Base-by-base conservation (phyloP, 352 stramenopile species). In the Phytophthora pluvialis region DNA sequence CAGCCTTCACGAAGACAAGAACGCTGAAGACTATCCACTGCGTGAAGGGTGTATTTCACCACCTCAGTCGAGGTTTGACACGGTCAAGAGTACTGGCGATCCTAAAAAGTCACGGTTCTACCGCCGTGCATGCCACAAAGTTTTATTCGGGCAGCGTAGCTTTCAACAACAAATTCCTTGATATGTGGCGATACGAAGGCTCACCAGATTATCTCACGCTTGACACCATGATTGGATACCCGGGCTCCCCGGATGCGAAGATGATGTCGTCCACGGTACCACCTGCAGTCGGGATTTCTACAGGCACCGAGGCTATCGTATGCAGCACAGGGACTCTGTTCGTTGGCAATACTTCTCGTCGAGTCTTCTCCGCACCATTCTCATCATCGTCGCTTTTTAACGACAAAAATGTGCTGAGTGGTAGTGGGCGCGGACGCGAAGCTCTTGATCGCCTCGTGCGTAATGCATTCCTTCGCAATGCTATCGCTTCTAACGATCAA, bases 91-190 rank as follows among this genome's bases (percentile, higher is more conserved):
- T 90, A 28, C 66, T 90, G 8, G 78, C 76, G 47, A 93, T 93
- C 52, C 52, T 91, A 11, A 73, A 81, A 25, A 93, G 86, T 48
- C 81, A 92, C 48, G 78, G 82, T 5, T 79, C 81, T 9, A 81
- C 76, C 8, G 86, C 81, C 8, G 77, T 92, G 47, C 80, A 91
- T 65, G 79, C 79, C 25, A 70, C 81, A 11, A 86, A 83, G 36
- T 91, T 93, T 43, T 92, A 91, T 65, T 84, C 77, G 0, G 83
- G 85, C 21, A 87, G 80, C 4, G 81, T 91, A 26, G 66, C 78
- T n/a, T 92, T 94, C 68, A 90, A 77, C 63, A 89, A 89, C 71
- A 85, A 82, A 43, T 94, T 91, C 39, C 73, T 94, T 33, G 83
- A 90, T 55, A 89, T 92, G 80, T 93, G 85, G 85, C 72, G 81